Percentiles rank a stretch among this genome's conserved stretches.
Evolutionary conservation across 2,329 filamentous ascomycete species (phyloP).

Genomic region (Juglanconis juglandina): DNA sequence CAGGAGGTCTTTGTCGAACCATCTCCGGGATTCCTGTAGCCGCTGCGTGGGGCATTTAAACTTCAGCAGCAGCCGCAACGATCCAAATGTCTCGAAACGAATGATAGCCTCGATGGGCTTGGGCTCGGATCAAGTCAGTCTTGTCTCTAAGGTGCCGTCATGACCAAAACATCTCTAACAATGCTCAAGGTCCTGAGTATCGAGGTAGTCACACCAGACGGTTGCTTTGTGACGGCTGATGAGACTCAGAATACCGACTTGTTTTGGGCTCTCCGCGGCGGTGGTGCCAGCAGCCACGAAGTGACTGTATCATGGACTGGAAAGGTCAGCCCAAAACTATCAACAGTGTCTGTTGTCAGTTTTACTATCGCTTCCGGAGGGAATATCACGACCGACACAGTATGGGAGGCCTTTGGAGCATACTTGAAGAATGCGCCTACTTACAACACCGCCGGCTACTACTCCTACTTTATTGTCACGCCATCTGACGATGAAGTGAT

Average conservation of each 20-base stretch:
- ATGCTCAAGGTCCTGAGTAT: slow-evolving; percentile 13
- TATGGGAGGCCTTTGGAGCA: slow-evolving; percentile 45
- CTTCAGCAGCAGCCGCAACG: no score
- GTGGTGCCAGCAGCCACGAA: background rate
- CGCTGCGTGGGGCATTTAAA: no score
- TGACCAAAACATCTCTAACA: no score
- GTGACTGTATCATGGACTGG: background rate
- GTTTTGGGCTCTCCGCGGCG: no score
- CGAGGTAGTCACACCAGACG: slow-evolving; percentile 36
- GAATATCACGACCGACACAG: slow-evolving; percentile 47
- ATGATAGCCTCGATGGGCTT: no score
- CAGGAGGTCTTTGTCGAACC: no score
- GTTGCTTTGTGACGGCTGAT: slow-evolving; percentile 29
- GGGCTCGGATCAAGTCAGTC: no score
- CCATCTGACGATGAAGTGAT: background rate
- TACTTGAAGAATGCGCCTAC: slow-evolving; percentile 44
- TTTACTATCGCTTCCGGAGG: slow-evolving; percentile 33
- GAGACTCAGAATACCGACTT: slow-evolving; percentile 41
- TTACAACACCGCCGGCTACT: slow-evolving; percentile 49
- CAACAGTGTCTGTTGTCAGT: background rate
- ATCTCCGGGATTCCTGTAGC: no score
- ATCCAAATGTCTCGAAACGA: no score
- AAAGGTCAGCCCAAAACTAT: background rate
- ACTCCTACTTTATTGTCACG: slow-evolving; percentile 31
- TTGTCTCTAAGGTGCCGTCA: no score